Conservation (phyloP, 768 basidiomycete genomes). For the Psilocybe cyanescens region DNA sequence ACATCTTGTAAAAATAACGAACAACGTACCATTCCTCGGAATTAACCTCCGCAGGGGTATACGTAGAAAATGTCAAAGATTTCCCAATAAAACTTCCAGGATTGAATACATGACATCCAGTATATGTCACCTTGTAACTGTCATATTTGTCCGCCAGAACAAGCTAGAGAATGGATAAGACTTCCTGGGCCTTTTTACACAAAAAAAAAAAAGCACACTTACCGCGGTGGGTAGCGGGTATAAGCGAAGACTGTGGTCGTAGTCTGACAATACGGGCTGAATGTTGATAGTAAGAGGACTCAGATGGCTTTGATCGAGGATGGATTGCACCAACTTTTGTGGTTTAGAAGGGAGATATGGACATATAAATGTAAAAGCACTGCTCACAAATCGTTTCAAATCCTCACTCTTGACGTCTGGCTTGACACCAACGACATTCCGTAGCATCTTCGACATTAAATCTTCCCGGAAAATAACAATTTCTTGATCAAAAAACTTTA, state of each 20-base stretch:
- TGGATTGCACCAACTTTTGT: conserved; percentile 88
- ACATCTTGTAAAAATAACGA: background rate
- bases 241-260: conserved; percentile 88
- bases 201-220: conserved; percentile 10
- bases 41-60: conserved; percentile 81
- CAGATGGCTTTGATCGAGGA: conserved; percentile 95
- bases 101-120: conserved; percentile 98
- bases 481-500: conserved; percentile 96
- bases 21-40: conserved; percentile 79
- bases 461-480: conserved; percentile 94
- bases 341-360: background rate
- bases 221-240: conserved; percentile 95
- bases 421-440: conserved; percentile 91
- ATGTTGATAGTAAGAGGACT: conserved; percentile 83
- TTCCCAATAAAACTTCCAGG: conserved; percentile 90
- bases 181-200: background rate
- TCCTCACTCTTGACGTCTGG: conserved; percentile 77
- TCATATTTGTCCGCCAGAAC: conserved; percentile 97
- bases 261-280: conserved; percentile 87
- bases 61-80: conserved; percentile 86
- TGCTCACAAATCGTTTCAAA: conserved; percentile 84
- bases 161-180: conserved; percentile 51
- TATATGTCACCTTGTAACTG: conserved; percentile 94
- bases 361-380: background rate
- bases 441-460: conserved; percentile 89